Conservation (phyloP, 1,139 yeast genomes). For the Yamadazyma spencermartinsiae region DNA sequence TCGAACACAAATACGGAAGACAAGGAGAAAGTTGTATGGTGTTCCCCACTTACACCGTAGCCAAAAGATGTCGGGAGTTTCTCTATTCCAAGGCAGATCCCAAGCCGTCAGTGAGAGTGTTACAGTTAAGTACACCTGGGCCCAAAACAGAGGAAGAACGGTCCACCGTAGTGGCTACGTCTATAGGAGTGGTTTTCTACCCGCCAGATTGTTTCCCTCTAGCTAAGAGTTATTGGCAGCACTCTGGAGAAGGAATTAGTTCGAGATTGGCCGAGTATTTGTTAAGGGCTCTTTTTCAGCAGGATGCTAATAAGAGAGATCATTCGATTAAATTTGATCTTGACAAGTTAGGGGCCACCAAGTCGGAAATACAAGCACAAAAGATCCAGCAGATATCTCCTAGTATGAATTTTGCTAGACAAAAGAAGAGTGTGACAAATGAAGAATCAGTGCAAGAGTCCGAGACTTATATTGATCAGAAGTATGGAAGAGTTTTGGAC, state of each 20-base stretch:
- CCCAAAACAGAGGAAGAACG: slow-evolving; percentile 61
- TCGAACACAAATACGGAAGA: slow-evolving; percentile 67
- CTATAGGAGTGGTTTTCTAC: slow-evolving; percentile 75
- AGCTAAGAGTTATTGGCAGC: slow-evolving; percentile 94
- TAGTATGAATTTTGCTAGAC: slow-evolving; percentile 10
- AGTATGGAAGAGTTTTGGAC: slow-evolving; percentile 87
- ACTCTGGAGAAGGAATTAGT: slow-evolving; percentile 92
- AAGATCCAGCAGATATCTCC: slow-evolving; percentile 37
- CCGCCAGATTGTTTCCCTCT: slow-evolving; percentile 55
- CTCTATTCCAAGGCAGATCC: slow-evolving; percentile 42
- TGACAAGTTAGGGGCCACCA: slow-evolving; percentile 19
- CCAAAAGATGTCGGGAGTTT: slow-evolving; percentile 83
- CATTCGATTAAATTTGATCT: slow-evolving; percentile 12
- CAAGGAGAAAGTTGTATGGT: slow-evolving; percentile 72
- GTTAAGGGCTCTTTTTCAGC: slow-evolving; percentile 57
- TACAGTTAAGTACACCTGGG: slow-evolving; percentile 76
- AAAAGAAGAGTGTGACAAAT: slow-evolving; percentile 11
- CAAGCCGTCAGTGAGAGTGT: slow-evolving; percentile 53
- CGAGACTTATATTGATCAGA: slow-evolving; percentile 75
- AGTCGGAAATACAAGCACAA: slow-evolving; percentile 41
- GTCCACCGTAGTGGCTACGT: slow-evolving; percentile 60
- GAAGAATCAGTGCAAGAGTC: slow-evolving; percentile 53
- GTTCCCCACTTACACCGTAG: slow-evolving; percentile 76
- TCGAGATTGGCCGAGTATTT: slow-evolving; percentile 87
- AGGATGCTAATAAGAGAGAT: slow-evolving; percentile 11